Base-by-base conservation (phyloP, 2,329 filamentous ascomycete species). In the Cercospora brassicicola region DNA sequence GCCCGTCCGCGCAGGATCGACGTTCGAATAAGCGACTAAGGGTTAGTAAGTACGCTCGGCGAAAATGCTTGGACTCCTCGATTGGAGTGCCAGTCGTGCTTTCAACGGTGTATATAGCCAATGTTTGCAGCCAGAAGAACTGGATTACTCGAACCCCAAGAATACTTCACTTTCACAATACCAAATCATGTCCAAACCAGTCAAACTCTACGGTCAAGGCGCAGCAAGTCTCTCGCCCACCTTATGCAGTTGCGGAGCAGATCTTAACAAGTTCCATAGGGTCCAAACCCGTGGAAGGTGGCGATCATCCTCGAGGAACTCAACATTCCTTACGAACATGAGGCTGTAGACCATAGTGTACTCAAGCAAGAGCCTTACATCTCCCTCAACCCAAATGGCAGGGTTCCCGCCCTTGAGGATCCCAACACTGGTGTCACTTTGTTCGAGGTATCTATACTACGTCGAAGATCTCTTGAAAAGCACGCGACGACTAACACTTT, bases 281-380 rank as follows among this genome's bases (percentile, higher is more conserved):
- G 78, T 33, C 80, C 80, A 53, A 83, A 82, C 72, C 81, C 80
- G 26, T 77, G 76, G 70, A 84, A 84, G 73, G 79, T 85, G 10
- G 76, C 77, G 65, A 76, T 84, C 62, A 66, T 85, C 48, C 76
- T 83, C 56, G 78, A 82, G 59, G 82, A 84, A 69, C 81, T 85
- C 45, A 67, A 68, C 4, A 30, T 85, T 20, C 78, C 80, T 4
- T 81, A 82, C 72, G 78, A 80, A 57, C 73, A 75, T 55, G 73
- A 79, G 36, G 70, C 76, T 56, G 74, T 81, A 62, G 70, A 75
- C 7, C 79, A 82, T 66, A 76, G 80, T 15, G 78, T 81, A 5
- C 64, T 84, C 30, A 84, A 84, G 69, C 70, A 72, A 62, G 72
- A 75, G 60, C 73, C 76, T 2, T 85, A 78, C 75, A 72, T 79